Evolutionary conservation across 2,329 filamentous ascomycete genomes (phyloP).

Genomic region (Aspergillus sp.): DNA sequence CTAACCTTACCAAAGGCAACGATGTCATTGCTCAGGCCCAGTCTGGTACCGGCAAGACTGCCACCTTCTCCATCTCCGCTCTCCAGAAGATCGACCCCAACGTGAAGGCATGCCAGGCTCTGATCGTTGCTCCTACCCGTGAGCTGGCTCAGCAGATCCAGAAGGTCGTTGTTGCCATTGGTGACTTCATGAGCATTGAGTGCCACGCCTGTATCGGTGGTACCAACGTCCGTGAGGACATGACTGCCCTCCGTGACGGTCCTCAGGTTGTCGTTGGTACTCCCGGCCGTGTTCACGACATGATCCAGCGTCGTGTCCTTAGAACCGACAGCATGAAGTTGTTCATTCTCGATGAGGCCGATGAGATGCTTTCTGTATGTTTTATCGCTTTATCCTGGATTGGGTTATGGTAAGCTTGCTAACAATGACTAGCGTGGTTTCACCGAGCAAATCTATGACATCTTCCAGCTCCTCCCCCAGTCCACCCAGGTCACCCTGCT

Average conservation of each 20-base stretch:
- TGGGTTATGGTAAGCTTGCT: slow-evolving; percentile 2
- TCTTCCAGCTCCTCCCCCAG: slow-evolving; percentile 97
- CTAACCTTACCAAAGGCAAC: slow-evolving; percentile 52
- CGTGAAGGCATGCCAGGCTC: slow-evolving; percentile 93
- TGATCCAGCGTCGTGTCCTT: slow-evolving; percentile 97
- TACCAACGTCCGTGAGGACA: slow-evolving; percentile 95
- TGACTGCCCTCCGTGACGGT: slow-evolving; percentile 92
- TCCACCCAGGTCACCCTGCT: slow-evolving; percentile 97
- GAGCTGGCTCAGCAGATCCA: slow-evolving; percentile 99
- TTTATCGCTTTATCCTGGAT: neutral
- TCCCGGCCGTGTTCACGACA: slow-evolving; percentile 96
- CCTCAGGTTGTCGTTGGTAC: slow-evolving; percentile 97
- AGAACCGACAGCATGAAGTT: slow-evolving; percentile 99
- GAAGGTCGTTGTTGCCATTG: slow-evolving; percentile 97
- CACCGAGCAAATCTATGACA: slow-evolving; percentile 99
- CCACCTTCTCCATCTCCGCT: slow-evolving; percentile 97
- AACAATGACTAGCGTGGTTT: slow-evolving; percentile 65
- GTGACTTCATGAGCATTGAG: slow-evolving; percentile 99
- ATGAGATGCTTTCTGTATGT: slow-evolving; percentile 72
- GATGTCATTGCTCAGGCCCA: slow-evolving; percentile 99
- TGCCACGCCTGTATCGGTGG: slow-evolving; percentile 99
- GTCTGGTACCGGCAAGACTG: slow-evolving; percentile 99
- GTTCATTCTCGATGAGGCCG: slow-evolving; percentile 98
- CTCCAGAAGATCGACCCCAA: slow-evolving; percentile 97
- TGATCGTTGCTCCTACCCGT: slow-evolving; percentile 95